A percentile compares a stretch with the other conserved stretches of the same genome.
These are phyloP conservation scores for Raffaelea arxii DNA, from an alignment of 2,329 filamentous ascomycete species.

Conservation along the genomic window DNA sequence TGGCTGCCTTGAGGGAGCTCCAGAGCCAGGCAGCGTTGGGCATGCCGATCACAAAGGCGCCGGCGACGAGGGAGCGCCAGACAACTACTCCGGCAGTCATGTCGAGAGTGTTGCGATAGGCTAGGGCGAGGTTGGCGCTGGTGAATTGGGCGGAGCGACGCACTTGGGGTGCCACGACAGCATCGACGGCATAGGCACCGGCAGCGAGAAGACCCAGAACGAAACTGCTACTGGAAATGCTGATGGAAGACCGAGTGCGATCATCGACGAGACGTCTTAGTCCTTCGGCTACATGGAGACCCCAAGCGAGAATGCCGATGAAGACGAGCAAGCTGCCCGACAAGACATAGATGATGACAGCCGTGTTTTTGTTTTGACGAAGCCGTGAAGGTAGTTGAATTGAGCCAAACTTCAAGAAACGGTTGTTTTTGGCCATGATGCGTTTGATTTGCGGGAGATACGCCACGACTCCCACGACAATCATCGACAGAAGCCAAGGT, in stretches of 20 bases:
- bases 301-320: slow-evolving; percentile 33
- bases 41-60: slow-evolving; percentile 32
- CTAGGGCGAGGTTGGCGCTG: slow-evolving; percentile 32
- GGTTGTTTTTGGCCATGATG: too few species aligned
- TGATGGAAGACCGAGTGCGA: slow-evolving; percentile 8
- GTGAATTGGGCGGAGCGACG: slow-evolving; percentile 39
- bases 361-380: slow-evolving; percentile 4
- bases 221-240: slow-evolving; percentile 25
- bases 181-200: slow-evolving; percentile 30
- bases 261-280: slow-evolving; percentile 26
- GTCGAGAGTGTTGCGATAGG: slow-evolving; percentile 35
- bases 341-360: slow-evolving; percentile 20
- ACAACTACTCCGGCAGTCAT: slow-evolving; percentile 34
- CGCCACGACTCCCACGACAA: neutral
- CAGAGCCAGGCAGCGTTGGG: slow-evolving; percentile 25
- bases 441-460: too few species aligned
- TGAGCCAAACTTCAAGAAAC: too few species aligned
- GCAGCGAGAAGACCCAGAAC: slow-evolving; percentile 37
- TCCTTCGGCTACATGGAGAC: slow-evolving; percentile 32
- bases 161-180: slow-evolving; percentile 31
- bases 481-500: slow-evolving; percentile 29
- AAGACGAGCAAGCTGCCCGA: slow-evolving; percentile 28
- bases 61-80: slow-evolving; percentile 30
- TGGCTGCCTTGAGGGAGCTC: slow-evolving; percentile 26
- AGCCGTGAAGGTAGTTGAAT: too few species aligned